Evolutionary conservation across 257 asterid species (phyloP).

Genomic region (Perilla frutescens): DNA sequence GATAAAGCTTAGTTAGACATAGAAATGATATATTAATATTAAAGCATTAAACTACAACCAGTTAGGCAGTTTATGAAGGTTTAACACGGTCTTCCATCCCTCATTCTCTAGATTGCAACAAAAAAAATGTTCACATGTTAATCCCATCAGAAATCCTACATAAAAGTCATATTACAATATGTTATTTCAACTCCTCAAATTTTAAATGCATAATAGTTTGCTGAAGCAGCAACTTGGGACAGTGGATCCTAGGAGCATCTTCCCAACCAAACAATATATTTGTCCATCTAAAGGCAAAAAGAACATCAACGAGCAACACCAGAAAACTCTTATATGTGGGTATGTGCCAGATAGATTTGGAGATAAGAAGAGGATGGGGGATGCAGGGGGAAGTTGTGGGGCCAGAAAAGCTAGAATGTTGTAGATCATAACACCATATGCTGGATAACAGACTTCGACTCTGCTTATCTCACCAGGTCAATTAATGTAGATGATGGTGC

Average conservation of each 20-base stretch:
- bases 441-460: neutral
- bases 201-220: neutral
- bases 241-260: too few relatives aligned
- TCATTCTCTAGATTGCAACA: neutral
- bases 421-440: neutral
- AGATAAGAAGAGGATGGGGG: neutral
- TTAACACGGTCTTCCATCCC: neutral
- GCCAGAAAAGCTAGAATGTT: neutral
- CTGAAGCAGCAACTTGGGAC: constrained; percentile 14
- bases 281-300: neutral
- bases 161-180: neutral
- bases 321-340: neutral
- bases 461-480: neutral
- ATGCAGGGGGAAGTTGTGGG: neutral
- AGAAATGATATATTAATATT: neutral
- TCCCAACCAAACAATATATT: neutral
- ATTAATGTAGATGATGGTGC: neutral
- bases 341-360: neutral
- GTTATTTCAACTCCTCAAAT: constrained; percentile 1
- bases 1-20: neutral
- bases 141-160: constrained; percentile 7
- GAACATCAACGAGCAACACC: neutral
- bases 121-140: neutral
- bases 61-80: constrained; percentile 2
- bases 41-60: neutral